Evolutionary conservation across 495 filamentous ascomycete species (phyloP).

Genomic region (Daldinia grandis): DNA sequence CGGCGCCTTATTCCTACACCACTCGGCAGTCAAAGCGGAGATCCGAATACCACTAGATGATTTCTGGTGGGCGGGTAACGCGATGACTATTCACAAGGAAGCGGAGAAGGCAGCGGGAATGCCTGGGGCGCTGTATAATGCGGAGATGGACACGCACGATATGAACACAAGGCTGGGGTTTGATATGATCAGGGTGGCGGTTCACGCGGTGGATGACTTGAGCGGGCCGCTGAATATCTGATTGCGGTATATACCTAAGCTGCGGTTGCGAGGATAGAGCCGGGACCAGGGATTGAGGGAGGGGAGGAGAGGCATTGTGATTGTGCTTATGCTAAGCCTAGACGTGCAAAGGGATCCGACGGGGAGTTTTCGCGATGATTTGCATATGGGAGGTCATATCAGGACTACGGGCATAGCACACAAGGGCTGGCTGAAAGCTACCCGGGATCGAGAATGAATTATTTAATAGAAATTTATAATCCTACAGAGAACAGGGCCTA

Average conservation of each 20-base stretch:
- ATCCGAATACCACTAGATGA: conserved; percentile 17
- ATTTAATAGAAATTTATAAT: neutral
- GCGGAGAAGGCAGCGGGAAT: neutral
- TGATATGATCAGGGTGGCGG: conserved; percentile 27
- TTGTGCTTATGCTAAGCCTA: no score
- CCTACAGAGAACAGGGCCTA: neutral
- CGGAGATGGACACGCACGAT: conserved; percentile 18
- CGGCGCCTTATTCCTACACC: conserved; percentile 11
- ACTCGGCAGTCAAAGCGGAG: conserved; percentile 19
- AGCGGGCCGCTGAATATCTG: conserved; percentile 27
- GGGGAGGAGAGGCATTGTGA: neutral
- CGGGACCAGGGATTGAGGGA: neutral
- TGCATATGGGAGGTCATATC: neutral
- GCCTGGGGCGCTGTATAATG: neutral
- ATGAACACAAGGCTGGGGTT: conserved; percentile 20
- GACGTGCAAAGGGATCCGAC: no score
- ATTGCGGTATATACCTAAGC: neutral
- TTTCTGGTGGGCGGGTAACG: conserved; percentile 21
- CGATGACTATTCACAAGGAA: conserved; percentile 6
- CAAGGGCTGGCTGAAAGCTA: no score
- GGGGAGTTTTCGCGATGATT: neutral
- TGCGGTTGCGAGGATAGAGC: neutral
- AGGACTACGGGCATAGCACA: neutral
- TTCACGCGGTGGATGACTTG: conserved; percentile 24
- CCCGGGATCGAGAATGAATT: neutral